phyloP scores from a whole-genome alignment of 371 early-diverging fungal genomes.

The Chytridiales sp. region DNA sequence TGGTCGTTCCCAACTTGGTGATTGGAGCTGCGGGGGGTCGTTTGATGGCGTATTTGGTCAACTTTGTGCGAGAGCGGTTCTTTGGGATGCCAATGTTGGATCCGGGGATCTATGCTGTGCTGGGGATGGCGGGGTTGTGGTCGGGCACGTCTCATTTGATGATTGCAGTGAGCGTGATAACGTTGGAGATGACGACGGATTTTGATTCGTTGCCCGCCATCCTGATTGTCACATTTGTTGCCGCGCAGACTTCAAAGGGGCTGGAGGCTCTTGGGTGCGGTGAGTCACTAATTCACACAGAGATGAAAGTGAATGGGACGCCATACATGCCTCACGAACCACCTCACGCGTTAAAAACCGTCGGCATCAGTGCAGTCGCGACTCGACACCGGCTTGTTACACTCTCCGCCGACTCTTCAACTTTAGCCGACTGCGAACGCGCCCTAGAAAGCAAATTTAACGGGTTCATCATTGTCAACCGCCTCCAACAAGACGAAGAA shows the following conservation, averaged over 20 bases:
- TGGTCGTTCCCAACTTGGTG: conserved; percentile 43
- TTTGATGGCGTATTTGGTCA: conserved; percentile 26
- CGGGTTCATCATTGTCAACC: conserved; percentile 16
- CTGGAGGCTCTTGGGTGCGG: conserved; percentile 21
- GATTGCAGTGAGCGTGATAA: conserved; percentile 32
- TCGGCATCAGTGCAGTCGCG: conserved; percentile 22
- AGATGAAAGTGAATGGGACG: conserved; percentile 34
- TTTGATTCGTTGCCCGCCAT: conserved; percentile 27
- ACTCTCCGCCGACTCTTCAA: conserved; percentile 1
- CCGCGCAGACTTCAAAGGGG: conserved; percentile 3
- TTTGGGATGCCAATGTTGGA: conserved; percentile 18
- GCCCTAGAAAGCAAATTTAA: background rate
- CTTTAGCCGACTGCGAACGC: background rate
- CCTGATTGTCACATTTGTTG: conserved; percentile 22
- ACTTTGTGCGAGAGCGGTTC: conserved; percentile 17
- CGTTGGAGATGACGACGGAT: conserved; percentile 37
- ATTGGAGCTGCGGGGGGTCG: conserved; percentile 39
- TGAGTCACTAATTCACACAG: conserved; percentile 37
- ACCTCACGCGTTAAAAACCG: conserved; percentile 15
- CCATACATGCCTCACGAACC: conserved; percentile 35
- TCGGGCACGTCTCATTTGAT: conserved; percentile 33
- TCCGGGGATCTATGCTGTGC: conserved; percentile 30
- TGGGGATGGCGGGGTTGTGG: conserved; percentile 40
- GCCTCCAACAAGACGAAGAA: background rate
- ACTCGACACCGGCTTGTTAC: conserved; percentile 3